phyloP scores from a whole-genome alignment of 164 flowering plant species.

The Platanus orientalis region DNA sequence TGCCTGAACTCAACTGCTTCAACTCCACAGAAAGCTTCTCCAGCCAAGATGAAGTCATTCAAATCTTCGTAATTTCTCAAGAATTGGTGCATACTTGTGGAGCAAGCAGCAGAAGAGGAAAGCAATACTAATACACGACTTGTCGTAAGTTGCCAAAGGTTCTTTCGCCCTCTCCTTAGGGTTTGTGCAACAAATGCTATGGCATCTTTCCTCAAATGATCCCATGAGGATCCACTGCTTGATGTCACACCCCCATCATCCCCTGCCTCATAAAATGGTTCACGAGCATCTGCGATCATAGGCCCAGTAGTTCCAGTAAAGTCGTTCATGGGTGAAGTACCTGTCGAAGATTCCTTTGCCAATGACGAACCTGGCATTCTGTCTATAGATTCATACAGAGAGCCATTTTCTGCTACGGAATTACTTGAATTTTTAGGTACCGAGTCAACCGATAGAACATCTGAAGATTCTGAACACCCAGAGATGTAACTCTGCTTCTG shows the following conservation, averaged over 20 bases:
- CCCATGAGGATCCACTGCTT: slow-evolving; percentile 83
- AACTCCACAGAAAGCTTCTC: slow-evolving; percentile 92
- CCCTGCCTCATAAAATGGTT: slow-evolving; percentile 28
- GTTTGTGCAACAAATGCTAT: slow-evolving; percentile 69
- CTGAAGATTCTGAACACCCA: slow-evolving; percentile 23
- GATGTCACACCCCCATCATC: slow-evolving; percentile 49
- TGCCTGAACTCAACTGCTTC: slow-evolving; percentile 90
- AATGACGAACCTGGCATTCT: slow-evolving; percentile 18
- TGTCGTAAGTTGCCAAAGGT: slow-evolving; percentile 94
- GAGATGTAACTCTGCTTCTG: slow-evolving; percentile 21
- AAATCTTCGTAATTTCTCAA: slow-evolving; percentile 89
- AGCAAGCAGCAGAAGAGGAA: slow-evolving; percentile 66
- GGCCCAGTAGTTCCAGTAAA: slow-evolving; percentile 20
- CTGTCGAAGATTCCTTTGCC: slow-evolving; percentile 20
- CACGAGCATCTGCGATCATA: slow-evolving; percentile 16
- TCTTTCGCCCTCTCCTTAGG: slow-evolving; percentile 79
- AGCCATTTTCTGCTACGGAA: slow-evolving; percentile 21
- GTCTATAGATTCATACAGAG: slow-evolving; percentile 23
- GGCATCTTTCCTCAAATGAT: slow-evolving; percentile 79
- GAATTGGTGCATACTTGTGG: slow-evolving; percentile 90
- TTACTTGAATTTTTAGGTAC: slow-evolving; percentile 11
- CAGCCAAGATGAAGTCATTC: slow-evolving; percentile 77
- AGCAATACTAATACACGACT: slow-evolving; percentile 87
- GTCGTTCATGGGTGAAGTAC: slow-evolving; percentile 16
- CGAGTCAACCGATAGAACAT: slow-evolving; percentile 25